Percentiles rank a stretch among this genome's conserved stretches.
Conservation (phyloP, 306 rosid species). For the Dalbergia cochinchinensis region DNA sequence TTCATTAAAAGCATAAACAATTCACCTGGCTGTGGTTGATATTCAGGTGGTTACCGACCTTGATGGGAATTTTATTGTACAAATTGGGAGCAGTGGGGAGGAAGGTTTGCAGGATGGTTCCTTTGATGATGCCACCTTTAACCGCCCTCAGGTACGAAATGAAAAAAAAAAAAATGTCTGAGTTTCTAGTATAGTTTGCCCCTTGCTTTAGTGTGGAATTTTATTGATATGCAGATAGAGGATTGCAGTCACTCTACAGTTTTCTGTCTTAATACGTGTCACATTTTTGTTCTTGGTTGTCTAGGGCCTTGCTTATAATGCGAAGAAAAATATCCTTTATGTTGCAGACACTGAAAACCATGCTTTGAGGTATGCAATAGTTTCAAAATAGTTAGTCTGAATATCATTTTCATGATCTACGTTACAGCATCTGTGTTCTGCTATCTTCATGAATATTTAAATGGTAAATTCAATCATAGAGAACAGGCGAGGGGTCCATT, state of each 20-base stretch:
- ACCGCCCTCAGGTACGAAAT: constrained; percentile 85
- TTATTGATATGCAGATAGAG: constrained; percentile 28
- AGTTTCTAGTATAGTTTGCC: constrained; percentile 35
- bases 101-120: constrained; percentile 90
- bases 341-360: constrained; percentile 98
- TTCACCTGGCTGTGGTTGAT: constrained; percentile 51
- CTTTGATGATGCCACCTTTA: constrained; percentile 87
- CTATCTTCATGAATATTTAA: constrained; percentile 25
- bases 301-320: constrained; percentile 94
- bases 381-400: constrained; percentile 38
- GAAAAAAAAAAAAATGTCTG: neutral
- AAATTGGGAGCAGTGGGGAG: constrained; percentile 96
- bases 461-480: constrained; percentile 37
- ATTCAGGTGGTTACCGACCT: constrained; percentile 86
- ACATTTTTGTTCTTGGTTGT: constrained; percentile 44
- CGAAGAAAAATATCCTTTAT: constrained; percentile 85
- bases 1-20: constrained; percentile 30
- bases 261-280: constrained; percentile 29
- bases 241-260: constrained; percentile 19
- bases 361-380: constrained; percentile 80
- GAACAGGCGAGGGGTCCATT: constrained; percentile 34
- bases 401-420: constrained; percentile 27
- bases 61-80: constrained; percentile 77
- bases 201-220: constrained; percentile 40
- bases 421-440: constrained; percentile 2